phyloP scores from a whole-genome alignment of 192 early-diverging fungal genomes.

The Kickxella alabastrina region DNA sequence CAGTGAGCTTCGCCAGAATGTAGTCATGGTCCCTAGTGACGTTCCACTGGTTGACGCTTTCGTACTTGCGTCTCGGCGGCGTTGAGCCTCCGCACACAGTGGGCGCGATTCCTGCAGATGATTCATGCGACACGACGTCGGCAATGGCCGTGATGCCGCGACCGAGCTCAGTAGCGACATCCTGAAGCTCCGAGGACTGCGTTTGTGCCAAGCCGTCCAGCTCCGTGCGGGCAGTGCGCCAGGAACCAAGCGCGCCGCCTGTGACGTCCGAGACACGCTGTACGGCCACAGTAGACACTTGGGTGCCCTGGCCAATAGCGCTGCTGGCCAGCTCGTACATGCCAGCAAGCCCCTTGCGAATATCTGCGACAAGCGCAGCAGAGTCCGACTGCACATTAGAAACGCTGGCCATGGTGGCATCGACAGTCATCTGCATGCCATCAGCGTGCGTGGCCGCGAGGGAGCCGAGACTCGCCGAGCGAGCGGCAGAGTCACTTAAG shows the following conservation, averaged over 20 bases:
- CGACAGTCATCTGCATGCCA: neutral
- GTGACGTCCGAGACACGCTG: neutral
- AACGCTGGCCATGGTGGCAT: neutral
- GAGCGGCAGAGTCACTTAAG: neutral
- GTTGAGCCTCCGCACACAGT: conserved; percentile 1
- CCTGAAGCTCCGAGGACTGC: conserved; percentile 13
- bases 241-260: neutral
- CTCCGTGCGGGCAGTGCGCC: conserved; percentile 12
- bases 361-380: neutral
- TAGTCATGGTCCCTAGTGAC: conserved; percentile 15
- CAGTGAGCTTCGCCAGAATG: conserved; percentile 13
- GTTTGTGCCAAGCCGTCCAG: conserved; percentile 6
- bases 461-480: neutral
- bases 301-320: neutral
- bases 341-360: neutral
- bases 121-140: conserved; percentile 1
- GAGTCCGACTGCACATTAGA: neutral
- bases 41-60: conserved; percentile 14
- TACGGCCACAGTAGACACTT: neutral
- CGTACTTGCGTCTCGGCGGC: conserved; percentile 5
- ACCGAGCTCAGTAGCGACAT: neutral
- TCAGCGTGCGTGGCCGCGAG: neutral
- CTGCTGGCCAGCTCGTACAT: neutral
- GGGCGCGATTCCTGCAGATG: neutral
- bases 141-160: conserved; percentile 9